Conservation (phyloP, 345 rosid genomes). For the Eucalyptus lansdowneana region DNA sequence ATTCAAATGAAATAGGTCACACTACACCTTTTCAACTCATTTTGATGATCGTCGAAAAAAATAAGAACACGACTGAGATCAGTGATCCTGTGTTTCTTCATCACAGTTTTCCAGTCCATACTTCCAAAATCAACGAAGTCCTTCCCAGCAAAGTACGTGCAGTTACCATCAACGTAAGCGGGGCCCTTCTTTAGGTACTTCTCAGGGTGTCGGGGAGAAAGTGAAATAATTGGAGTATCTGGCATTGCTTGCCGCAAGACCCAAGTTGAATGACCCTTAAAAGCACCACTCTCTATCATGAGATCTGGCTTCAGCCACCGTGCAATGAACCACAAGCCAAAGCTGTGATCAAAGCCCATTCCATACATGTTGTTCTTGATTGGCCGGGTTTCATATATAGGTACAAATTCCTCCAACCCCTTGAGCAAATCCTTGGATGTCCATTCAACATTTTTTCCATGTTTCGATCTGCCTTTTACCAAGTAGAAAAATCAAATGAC, state of each 20-base stretch:
- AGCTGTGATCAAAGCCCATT: slow-evolving; percentile 99
- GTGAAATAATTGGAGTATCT: slow-evolving; percentile 61
- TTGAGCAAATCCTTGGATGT: slow-evolving; percentile 85
- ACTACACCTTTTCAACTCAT: slow-evolving; percentile 77
- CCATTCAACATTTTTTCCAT: slow-evolving; percentile 91
- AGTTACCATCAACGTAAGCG: slow-evolving; percentile 92
- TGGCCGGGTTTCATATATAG: slow-evolving; percentile 87
- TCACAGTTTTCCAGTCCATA: slow-evolving; percentile 66
- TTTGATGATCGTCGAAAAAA: slow-evolving; percentile 97
- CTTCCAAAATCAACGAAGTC: slow-evolving; percentile 94
- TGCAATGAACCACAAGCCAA: slow-evolving; percentile 95
- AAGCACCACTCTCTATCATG: slow-evolving; percentile 98
- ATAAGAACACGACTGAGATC: slow-evolving; percentile 60
- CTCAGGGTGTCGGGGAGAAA: slow-evolving; percentile 90
- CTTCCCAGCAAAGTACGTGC: slow-evolving; percentile 97
- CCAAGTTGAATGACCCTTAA: slow-evolving; percentile 99
- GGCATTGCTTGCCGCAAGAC: slow-evolving; percentile 98
- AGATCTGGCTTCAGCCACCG: slow-evolving; percentile 87
- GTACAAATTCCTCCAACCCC: slow-evolving; percentile 88
- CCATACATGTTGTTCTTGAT: slow-evolving; percentile 90
- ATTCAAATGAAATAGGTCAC: background rate
- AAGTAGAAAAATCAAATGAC: slow-evolving; percentile 46
- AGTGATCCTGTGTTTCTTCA: slow-evolving; percentile 48
- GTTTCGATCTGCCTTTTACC: slow-evolving; percentile 99
- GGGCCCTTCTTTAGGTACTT: slow-evolving; percentile 88